Evolutionary conservation across 768 basidiomycete genomes (phyloP).

Genomic region (Lanmaoa pseudosensibilis): DNA sequence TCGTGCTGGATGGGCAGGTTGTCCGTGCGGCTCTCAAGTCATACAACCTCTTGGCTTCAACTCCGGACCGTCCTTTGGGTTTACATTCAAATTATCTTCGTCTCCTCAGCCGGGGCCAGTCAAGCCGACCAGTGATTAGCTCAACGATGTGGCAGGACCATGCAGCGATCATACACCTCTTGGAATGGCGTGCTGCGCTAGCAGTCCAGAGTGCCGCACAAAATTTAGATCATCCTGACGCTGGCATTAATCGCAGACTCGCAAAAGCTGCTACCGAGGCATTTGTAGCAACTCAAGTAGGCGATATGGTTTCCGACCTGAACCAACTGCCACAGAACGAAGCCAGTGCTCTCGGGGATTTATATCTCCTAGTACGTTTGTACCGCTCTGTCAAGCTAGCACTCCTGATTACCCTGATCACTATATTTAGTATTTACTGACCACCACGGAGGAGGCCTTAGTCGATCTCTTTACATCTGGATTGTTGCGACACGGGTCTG

Average conservation of each 20-base stretch:
- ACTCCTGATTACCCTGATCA: background rate
- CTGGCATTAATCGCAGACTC: slow-evolving; percentile 56
- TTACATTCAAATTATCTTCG: slow-evolving; percentile 49
- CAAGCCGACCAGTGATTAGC: slow-evolving; percentile 19
- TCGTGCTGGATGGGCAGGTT: slow-evolving; percentile 72
- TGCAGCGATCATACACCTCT: slow-evolving; percentile 42
- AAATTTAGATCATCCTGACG: slow-evolving; percentile 47
- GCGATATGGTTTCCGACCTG: slow-evolving; percentile 44
- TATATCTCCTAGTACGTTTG: slow-evolving; percentile 31
- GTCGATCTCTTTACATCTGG: slow-evolving; percentile 60
- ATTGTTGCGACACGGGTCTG: slow-evolving; percentile 33
- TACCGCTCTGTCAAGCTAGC: background rate
- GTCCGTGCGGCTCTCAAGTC: slow-evolving; percentile 70
- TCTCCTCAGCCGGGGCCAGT: slow-evolving; percentile 36
- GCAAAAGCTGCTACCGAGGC: slow-evolving; percentile 68
- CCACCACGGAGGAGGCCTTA: slow-evolving; percentile 52
- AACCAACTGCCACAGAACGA: slow-evolving; percentile 15
- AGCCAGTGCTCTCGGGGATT: slow-evolving; percentile 17
- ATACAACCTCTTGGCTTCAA: slow-evolving; percentile 43
- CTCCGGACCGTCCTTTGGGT: slow-evolving; percentile 8
- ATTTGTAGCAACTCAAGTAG: slow-evolving; percentile 59
- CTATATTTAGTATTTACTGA: slow-evolving; percentile 56
- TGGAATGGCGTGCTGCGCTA: slow-evolving; percentile 67
- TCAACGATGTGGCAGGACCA: slow-evolving; percentile 40
- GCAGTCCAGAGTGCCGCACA: slow-evolving; percentile 43